These are phyloP conservation scores for Talaromyces sp. DNA, from an alignment of 2,329 filamentous ascomycete species.

Conservation along the genomic window DNA sequence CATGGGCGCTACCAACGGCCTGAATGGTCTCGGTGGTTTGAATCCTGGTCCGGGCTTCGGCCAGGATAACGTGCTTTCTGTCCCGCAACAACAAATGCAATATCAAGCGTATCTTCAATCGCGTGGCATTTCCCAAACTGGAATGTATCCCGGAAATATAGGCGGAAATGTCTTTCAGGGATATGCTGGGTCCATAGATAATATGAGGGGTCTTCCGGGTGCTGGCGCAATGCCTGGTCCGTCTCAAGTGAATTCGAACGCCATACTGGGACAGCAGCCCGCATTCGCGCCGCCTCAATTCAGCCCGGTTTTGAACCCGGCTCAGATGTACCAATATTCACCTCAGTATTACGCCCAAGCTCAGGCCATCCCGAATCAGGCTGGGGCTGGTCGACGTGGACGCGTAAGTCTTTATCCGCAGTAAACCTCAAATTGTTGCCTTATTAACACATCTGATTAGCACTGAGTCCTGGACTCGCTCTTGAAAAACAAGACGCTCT, in stretches of 20 bases:
- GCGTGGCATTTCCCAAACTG: slow-evolving; percentile 41
- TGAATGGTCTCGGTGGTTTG: slow-evolving; percentile 30
- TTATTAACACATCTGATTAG: not conserved
- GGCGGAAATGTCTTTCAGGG: slow-evolving; percentile 41
- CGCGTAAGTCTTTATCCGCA: slow-evolving; percentile 43
- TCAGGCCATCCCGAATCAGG: slow-evolving; percentile 43
- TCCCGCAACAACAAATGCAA: slow-evolving; percentile 53
- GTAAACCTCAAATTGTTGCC: not conserved
- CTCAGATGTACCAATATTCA: slow-evolving; percentile 53
- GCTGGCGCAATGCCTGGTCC: slow-evolving; percentile 35
- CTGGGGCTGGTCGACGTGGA: slow-evolving; percentile 51
- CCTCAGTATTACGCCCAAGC: slow-evolving; percentile 48
- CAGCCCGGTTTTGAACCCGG: slow-evolving; percentile 42
- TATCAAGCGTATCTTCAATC: slow-evolving; percentile 55
- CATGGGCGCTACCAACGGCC: slow-evolving; percentile 20
- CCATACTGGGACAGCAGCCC: slow-evolving; percentile 48
- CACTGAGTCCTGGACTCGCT: not conserved
- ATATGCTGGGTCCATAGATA: slow-evolving; percentile 41
- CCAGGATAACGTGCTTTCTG: slow-evolving; percentile 40
- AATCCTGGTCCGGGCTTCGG: slow-evolving; percentile 34
- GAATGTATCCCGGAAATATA: slow-evolving; percentile 45
- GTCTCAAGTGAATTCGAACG: slow-evolving; percentile 36
- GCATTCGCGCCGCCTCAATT: slow-evolving; percentile 45
- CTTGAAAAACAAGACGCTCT: not conserved
- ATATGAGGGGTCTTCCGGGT: slow-evolving; percentile 40